These are phyloP conservation scores for Tranzscheliella williamsii DNA, from an alignment of 1,284 basidiomycete species.

Conservation along the genomic window DNA sequence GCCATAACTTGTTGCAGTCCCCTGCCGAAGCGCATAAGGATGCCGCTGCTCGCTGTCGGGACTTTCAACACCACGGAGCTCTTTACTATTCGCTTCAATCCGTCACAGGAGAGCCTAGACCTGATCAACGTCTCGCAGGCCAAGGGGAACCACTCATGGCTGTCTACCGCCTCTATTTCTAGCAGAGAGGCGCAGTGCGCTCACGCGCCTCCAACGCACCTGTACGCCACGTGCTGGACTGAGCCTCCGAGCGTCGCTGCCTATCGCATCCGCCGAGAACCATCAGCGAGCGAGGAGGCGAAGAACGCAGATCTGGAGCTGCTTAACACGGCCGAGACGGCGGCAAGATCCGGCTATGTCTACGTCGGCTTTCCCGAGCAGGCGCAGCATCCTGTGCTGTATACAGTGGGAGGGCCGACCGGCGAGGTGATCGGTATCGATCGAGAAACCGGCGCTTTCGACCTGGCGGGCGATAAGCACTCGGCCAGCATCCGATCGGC, in stretches of 20 bases:
- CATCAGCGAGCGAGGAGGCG: background rate
- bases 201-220: slow-evolving; percentile 4
- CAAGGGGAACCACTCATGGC: slow-evolving; percentile 44
- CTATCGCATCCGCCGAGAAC: slow-evolving; percentile 19
- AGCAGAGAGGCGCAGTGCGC: background rate
- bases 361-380: slow-evolving; percentile 22
- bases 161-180: slow-evolving; percentile 22
- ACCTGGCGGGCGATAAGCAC: slow-evolving; percentile 16
- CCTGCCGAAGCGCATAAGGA: no score
- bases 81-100: slow-evolving; percentile 30
- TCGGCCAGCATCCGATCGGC: background rate
- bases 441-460: slow-evolving; percentile 49
- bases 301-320: slow-evolving; percentile 10
- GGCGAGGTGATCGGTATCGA: slow-evolving; percentile 61
- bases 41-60: slow-evolving; percentile 34
- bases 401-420: slow-evolving; percentile 62
- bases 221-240: slow-evolving; percentile 46
- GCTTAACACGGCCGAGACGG: slow-evolving; percentile 37
- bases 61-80: slow-evolving; percentile 46
- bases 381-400: slow-evolving; percentile 52
- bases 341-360: slow-evolving; percentile 40
- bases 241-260: slow-evolving; percentile 40
- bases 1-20: no score
- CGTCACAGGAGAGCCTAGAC: slow-evolving; percentile 16
- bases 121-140: slow-evolving; percentile 24